Base-by-base conservation (phyloP, 768 basidiomycete genomes). In the Coprinopsis strossmayeri region DNA sequence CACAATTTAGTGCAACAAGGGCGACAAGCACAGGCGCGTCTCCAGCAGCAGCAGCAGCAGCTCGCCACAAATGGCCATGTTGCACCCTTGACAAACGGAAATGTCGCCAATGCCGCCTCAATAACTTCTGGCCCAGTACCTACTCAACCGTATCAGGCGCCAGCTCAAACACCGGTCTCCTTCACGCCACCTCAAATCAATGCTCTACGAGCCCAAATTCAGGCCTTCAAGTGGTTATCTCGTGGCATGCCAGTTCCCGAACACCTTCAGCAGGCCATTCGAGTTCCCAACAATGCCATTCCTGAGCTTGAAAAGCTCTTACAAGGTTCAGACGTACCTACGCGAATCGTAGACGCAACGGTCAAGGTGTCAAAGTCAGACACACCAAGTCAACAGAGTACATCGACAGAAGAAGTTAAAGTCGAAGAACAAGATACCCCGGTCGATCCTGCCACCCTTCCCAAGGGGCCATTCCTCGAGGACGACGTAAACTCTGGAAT, bases 201-300 rank as follows among this genome's bases (percentile, higher is more conserved):
- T 49, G 77, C 84, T 9, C 74, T 92, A n/a, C 78, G 86, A 12
- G 81, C 85, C 0, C 90, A 92, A 56, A 91, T 92, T 13, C 77
- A 83, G 42, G 89, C 90, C 2, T 91, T 84, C 69, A 88, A 84
- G 59, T 73, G 81, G 53, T 71, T 92, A 55, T 70, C 71, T 13
- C 76, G 82, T 20, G 80, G 82, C 18, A 61, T 80, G 5, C 79
- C 86, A 13, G 72, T 89, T 34, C 84, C 88, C 12, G 81, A 87
- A 11, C 61, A 74, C 52, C 57, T 92, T 24, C 86, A 84, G 52
- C 79, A 83, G 47, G 81, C 84, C 11, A 79, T 90, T 38, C 79
- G 78, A 17, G 73, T 81, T 10, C 77, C 80, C 42, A 83, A 79
- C 56, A 73, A 72, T 23, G 77, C 79, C 48, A 71, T 79, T 9